Base-by-base conservation (phyloP, 2,329 filamentous ascomycete genomes). In the Cordyceps pruinosa region DNA sequence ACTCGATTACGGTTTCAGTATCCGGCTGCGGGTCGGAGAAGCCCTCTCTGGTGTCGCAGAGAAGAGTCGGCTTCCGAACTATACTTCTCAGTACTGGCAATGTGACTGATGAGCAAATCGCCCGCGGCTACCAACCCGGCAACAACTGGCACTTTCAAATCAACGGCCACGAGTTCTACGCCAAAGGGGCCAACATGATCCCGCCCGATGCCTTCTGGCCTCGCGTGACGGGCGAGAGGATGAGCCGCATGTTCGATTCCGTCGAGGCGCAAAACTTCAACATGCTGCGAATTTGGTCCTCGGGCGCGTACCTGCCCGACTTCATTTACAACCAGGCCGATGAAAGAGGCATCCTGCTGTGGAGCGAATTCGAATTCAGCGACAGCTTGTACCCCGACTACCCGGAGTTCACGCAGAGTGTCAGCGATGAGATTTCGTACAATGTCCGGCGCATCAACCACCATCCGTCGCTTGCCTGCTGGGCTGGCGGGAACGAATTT, bases 261-360 rank as follows among this genome's bases (percentile, higher is more conserved):
- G 72, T 81, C 1, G 75, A 75, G 25, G 81, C 79, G 2, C 56
- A 58, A 17, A 83, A 85, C 59, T 83, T 86, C 65, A 85, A 85
- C 62, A 84, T 85, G 81, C 73, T 86, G 2, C 75, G 83, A 12
- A 78, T 85, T 2, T 86, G 83, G 83, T 75, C 81, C 13, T 81
- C 77, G 19, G 81, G 83, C 3, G 77, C 79, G 1, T 86, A 86
- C 60, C 73, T 76, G 1, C 82, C 81, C 1, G 82, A 85, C 60
- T 85, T 82, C 60, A 80, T 86, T 59, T 86, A 82, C 62, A 81
- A 85, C 58, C 70, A 84, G 12, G 83, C 82, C 2, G 83, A 86
- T 64, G 80, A 84, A 64, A 75, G 75, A 63, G 83, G 83, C 2
- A 74, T 86, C 8, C 68, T 86, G 8, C 71, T 86, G 0, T 86